Percentiles rank a stretch among this genome's conserved stretches.
Conservation (phyloP, 202 grass and related monocot species). For the Setaria italica region DNA sequence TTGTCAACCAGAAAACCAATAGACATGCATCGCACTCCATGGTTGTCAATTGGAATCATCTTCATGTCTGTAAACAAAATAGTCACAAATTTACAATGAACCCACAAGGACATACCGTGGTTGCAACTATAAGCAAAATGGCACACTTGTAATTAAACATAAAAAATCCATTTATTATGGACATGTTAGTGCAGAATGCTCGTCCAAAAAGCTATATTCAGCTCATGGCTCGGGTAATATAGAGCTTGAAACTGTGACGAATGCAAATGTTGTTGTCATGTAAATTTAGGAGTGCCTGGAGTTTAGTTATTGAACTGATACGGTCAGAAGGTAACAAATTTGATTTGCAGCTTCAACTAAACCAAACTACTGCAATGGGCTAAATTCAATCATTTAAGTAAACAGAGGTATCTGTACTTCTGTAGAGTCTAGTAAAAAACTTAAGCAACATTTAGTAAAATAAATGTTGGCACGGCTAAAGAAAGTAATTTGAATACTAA, state of each 20-base stretch:
- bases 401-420: neutral
- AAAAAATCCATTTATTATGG: neutral
- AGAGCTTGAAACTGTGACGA: neutral
- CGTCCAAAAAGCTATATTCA: slow-evolving; percentile 12
- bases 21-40: slow-evolving; percentile 93
- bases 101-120: neutral
- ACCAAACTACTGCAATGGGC: neutral
- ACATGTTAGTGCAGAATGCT: neutral
- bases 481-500: neutral
- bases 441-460: neutral
- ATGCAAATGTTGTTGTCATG: neutral
- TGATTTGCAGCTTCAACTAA: neutral
- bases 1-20: slow-evolving; percentile 97
- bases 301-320: neutral
- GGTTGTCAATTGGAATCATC: slow-evolving; percentile 96
- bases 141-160: neutral
- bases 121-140: neutral
- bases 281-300: neutral
- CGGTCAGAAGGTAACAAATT: neutral
- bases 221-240: slow-evolving; percentile 17
- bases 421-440: neutral
- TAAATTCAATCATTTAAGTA: neutral
- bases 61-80: slow-evolving; percentile 69
- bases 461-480: neutral
- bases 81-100: slow-evolving; percentile 6